Evolutionary conservation across 805 yeast genomes (phyloP).

Genomic region (Candida loeiensis): DNA sequence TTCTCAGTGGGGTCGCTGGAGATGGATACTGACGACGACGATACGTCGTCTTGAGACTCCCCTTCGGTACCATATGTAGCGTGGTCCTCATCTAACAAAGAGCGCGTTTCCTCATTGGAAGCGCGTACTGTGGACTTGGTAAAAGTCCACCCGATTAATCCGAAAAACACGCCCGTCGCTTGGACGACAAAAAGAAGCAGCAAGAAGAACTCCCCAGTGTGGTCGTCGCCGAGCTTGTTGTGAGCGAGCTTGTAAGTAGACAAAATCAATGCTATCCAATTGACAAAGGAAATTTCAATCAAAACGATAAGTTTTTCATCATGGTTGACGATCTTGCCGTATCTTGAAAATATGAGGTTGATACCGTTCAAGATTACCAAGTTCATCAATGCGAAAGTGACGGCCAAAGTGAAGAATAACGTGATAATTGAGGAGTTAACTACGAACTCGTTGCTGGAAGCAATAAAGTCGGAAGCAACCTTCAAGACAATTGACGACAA

Average conservation of each 20-base stretch:
- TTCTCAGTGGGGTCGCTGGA: constrained; percentile 15
- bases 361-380: constrained; percentile 51
- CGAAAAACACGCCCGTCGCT: constrained; percentile 48
- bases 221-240: constrained; percentile 40
- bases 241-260: constrained; percentile 47
- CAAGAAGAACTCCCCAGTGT: constrained; percentile 51
- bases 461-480: constrained; percentile 19
- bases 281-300: constrained; percentile 49
- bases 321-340: constrained; percentile 33
- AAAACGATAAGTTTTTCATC: constrained; percentile 58
- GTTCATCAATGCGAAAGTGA: constrained; percentile 50
- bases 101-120: constrained; percentile 19
- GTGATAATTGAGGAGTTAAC: constrained; percentile 37
- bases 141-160: constrained; percentile 47
- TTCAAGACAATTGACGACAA: constrained; percentile 38
- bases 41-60: constrained; percentile 15
- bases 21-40: constrained; percentile 5
- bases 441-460: constrained; percentile 27
- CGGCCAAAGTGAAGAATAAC: constrained; percentile 40
- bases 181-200: constrained; percentile 45
- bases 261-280: constrained; percentile 54
- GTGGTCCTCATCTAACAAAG: constrained; percentile 23
- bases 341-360: constrained; percentile 30
- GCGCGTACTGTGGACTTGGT: constrained; percentile 1
- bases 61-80: constrained; percentile 10